Evolutionary conservation across 768 basidiomycete genomes (phyloP).

Genomic region (Tulasnella sp.): DNA sequence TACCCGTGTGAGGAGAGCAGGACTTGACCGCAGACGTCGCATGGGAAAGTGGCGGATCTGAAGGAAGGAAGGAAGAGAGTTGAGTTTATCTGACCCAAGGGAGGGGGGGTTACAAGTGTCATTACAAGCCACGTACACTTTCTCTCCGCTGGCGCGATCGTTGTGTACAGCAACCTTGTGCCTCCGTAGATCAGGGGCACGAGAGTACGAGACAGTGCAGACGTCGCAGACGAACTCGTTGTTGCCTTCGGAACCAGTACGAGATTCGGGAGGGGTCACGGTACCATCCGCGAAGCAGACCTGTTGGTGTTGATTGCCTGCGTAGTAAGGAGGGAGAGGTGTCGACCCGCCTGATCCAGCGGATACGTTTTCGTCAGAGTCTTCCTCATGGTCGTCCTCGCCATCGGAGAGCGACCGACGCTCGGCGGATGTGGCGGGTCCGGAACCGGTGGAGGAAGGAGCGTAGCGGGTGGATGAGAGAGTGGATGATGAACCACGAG

Average conservation of each 20-base stretch:
- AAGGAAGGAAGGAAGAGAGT: not conserved
- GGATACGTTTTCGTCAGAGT: slow-evolving; percentile 3
- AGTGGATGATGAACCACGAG: not conserved
- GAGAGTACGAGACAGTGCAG: slow-evolving; percentile 14
- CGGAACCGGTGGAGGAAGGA: not conserved
- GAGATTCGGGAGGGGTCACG: not conserved
- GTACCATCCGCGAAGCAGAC: not conserved
- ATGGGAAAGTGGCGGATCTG: slow-evolving; percentile 11
- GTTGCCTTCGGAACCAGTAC: not conserved
- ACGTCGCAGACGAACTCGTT: slow-evolving; percentile 13
- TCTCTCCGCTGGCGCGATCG: slow-evolving; percentile 10
- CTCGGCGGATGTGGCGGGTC: slow-evolving; percentile 1
- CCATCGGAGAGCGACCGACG: slow-evolving; percentile 6
- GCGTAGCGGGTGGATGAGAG: not conserved
- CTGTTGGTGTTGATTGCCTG: not conserved
- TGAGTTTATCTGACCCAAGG: not conserved
- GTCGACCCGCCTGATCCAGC: slow-evolving; percentile 18
- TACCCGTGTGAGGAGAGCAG: slow-evolving; percentile 13
- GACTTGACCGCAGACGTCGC: slow-evolving; percentile 14
- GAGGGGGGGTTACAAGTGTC: not conserved
- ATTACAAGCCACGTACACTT: slow-evolving; percentile 16
- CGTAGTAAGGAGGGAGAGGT: slow-evolving; percentile 12
- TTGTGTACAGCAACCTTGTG: slow-evolving; percentile 12
- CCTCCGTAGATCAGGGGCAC: slow-evolving; percentile 11
- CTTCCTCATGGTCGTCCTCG: slow-evolving; percentile 12